phyloP scores from a whole-genome alignment of 2,329 filamentous ascomycete genomes.

The Fonsecaea multimorphosa region DNA sequence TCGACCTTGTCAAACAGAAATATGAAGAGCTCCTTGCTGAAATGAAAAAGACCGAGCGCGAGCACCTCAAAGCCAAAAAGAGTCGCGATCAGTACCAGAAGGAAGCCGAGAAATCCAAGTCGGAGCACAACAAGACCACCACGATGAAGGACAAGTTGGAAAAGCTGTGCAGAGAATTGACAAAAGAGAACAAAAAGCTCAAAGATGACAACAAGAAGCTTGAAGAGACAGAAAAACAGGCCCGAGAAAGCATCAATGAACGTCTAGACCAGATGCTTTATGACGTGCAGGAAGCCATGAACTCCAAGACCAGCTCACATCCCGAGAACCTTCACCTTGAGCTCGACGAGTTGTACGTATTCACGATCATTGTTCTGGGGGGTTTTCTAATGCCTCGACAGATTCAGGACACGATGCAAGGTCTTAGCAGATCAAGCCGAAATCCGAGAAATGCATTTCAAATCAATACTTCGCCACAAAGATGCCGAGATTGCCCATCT shows the following conservation, averaged over 20 bases:
- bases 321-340: conserved; percentile 83
- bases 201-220: conserved; percentile 97
- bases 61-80: conserved; percentile 95
- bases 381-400: conserved; percentile 41
- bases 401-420: conserved; percentile 81
- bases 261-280: conserved; percentile 80
- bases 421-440: conserved; percentile 97
- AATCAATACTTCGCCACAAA: conserved; percentile 88
- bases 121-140: conserved; percentile 86
- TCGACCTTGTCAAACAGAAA: conserved; percentile 87
- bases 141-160: conserved; percentile 95
- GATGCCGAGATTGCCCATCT: conserved; percentile 95
- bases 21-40: conserved; percentile 90
- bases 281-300: conserved; percentile 86
- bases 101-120: conserved; percentile 88
- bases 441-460: conserved; percentile 90
- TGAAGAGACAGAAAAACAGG: conserved; percentile 82
- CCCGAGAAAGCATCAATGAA: conserved; percentile 81
- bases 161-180: conserved; percentile 91
- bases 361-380: conserved; percentile 1
- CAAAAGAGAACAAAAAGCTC: conserved; percentile 96
- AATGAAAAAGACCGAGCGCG: conserved; percentile 93
- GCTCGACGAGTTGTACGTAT: conserved; percentile 80
- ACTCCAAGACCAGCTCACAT: conserved; percentile 81
- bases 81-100: conserved; percentile 93